Conservation (phyloP, 2,329 filamentous ascomycete genomes). For the Pseudocercospora vitis region DNA sequence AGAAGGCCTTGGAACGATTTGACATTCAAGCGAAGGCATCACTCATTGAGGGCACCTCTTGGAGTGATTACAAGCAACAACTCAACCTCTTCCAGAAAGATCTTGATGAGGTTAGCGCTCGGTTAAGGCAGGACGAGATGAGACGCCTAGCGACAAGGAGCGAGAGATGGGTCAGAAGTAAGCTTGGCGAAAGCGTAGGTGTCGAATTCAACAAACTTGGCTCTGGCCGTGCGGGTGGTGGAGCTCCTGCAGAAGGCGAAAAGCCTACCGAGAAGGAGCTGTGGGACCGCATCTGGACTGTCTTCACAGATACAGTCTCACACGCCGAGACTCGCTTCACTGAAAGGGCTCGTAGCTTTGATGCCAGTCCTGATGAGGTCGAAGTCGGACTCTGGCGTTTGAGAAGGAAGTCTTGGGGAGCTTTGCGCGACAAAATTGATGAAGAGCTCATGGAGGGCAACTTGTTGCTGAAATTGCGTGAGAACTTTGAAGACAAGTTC, state of each 20-base stretch:
- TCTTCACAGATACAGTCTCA: slow-evolving; percentile 77
- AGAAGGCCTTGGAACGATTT: slow-evolving; percentile 71
- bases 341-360: slow-evolving; percentile 87
- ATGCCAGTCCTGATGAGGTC: slow-evolving; percentile 87
- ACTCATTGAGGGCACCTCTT: slow-evolving; percentile 74
- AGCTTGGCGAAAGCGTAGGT: slow-evolving; percentile 81
- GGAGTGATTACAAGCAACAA: slow-evolving; percentile 85
- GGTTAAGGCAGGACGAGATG: slow-evolving; percentile 93
- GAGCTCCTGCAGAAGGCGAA: slow-evolving; percentile 74
- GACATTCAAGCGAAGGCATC: slow-evolving; percentile 72
- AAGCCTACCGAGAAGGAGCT: slow-evolving; percentile 80
- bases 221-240: slow-evolving; percentile 78
- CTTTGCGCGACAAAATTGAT: slow-evolving; percentile 84
- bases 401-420: slow-evolving; percentile 90
- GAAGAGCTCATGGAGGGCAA: slow-evolving; percentile 99
- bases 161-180: slow-evolving; percentile 89
- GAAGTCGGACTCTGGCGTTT: slow-evolving; percentile 90
- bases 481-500: slow-evolving; percentile 99
- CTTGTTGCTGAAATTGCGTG: slow-evolving; percentile 86
- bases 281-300: slow-evolving; percentile 92
- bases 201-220: slow-evolving; percentile 96
- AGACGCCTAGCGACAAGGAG: slow-evolving; percentile 84
- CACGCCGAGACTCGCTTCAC: slow-evolving; percentile 85
- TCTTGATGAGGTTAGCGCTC: slow-evolving; percentile 80
- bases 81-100: slow-evolving; percentile 82